Percentiles rank a stretch among this genome's conserved stretches.
Conservation (phyloP, 805 yeast species). For the Suhomyces faveliae region DNA sequence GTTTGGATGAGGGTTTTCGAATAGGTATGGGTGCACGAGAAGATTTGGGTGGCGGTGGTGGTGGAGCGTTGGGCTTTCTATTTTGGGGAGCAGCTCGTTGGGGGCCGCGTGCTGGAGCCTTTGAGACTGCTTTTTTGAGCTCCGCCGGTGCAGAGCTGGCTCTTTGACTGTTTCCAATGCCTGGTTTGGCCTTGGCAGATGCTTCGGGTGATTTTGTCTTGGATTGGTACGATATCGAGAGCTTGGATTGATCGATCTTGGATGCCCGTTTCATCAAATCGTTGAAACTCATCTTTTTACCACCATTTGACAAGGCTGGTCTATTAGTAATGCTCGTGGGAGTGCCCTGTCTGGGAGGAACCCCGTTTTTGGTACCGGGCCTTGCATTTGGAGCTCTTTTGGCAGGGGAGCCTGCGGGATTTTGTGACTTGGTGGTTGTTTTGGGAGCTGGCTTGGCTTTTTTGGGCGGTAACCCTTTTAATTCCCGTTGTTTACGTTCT, state of each 20-base stretch:
- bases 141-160: constrained; percentile 2
- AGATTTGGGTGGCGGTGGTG: background rate
- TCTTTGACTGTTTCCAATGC: background rate
- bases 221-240: constrained; percentile 38
- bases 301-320: no score
- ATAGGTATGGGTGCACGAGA: constrained; percentile 38
- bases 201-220: constrained; percentile 31
- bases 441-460: constrained; percentile 14
- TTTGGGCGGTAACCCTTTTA: constrained; percentile 32
- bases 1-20: constrained; percentile 57
- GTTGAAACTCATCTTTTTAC: constrained; percentile 57
- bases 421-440: constrained; percentile 1
- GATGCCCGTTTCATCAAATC: constrained; percentile 72
- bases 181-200: constrained; percentile 1
- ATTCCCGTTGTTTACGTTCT: constrained; percentile 31
- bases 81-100: background rate
- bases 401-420: background rate
- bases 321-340: background rate
- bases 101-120: no score
- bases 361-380: background rate
- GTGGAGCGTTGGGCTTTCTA: background rate
- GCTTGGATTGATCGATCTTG: constrained; percentile 48
- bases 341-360: background rate
- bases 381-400: background rate
- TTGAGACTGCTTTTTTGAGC: background rate